These are phyloP conservation scores for Mucor indicus DNA, from an alignment of 371 early-diverging fungal genomes.

Conservation along the genomic window DNA sequence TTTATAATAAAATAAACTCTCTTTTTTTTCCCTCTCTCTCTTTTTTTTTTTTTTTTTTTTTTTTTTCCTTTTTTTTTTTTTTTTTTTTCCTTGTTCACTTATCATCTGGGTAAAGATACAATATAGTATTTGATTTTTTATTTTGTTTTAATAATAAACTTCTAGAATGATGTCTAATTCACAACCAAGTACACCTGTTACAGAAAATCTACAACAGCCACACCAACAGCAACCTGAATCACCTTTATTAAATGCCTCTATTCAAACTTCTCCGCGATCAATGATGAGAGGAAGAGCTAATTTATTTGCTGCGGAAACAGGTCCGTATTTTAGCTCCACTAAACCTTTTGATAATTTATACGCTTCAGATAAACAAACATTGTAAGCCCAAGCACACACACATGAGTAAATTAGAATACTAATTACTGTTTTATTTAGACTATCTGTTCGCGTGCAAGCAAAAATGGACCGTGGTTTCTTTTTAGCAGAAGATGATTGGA, in stretches of 20 bases:
- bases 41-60: not conserved
- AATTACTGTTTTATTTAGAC: slow-evolving; percentile 7
- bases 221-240: not conserved
- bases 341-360: slow-evolving; percentile 52
- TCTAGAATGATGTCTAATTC: slow-evolving; percentile 24
- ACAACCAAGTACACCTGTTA: slow-evolving; percentile 30
- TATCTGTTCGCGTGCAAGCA: slow-evolving; percentile 46
- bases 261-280: slow-evolving; percentile 1
- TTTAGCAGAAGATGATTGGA: slow-evolving; percentile 74
- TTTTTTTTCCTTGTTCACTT: too few relatives aligned
- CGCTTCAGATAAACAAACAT: slow-evolving; percentile 44
- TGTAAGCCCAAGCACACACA: slow-evolving; percentile 39
- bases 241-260: not conserved
- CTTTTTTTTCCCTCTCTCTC: too few relatives aligned
- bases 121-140: too few relatives aligned
- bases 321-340: slow-evolving; percentile 29
- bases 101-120: too few relatives aligned
- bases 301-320: slow-evolving; percentile 17
- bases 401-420: slow-evolving; percentile 1
- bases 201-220: not conserved
- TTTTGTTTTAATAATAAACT: not conserved
- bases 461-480: slow-evolving; percentile 76
- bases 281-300: slow-evolving; percentile 14
- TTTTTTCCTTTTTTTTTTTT: too few relatives aligned
- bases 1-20: too few relatives aligned